Evolutionary conservation across 768 basidiomycete species (phyloP), one percentile per base, ranked within the genome.

Genomic region (Leccinum sublutescens): DNA sequence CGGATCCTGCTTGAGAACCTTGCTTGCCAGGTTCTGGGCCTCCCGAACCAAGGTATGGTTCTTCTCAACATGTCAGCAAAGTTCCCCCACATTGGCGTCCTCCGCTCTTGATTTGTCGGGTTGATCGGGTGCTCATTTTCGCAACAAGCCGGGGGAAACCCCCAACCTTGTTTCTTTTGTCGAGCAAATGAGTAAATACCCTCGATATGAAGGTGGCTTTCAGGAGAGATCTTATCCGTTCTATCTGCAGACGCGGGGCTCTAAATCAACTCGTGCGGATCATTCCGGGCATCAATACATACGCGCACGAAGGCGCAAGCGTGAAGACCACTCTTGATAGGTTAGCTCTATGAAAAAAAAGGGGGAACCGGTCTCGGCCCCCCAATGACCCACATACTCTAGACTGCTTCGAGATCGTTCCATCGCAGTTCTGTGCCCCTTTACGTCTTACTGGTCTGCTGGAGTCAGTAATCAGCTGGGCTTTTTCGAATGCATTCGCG

Each of bases 181-280:
- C 19, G 52, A 62, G 50, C 21, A 55, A 50, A 62, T 60, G 58
- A 59, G 60, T 59, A 62, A 64, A 60, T 23, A 62, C 64, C 65
- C 63, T 61, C 54, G 52, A 62, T 62, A 61, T 23, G 55, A 68
- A 60, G 40, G 64, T 31, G 56, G 51, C 27, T 45, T 14, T 34
- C 33, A 34, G 38, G 52, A 60, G 52, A 60, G 56, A 68, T 64
- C 59, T 66, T 57, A 57, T 59, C 69, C 64, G 62, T 68, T 60
- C 60, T 60, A 68, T 68, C 64, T 65, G 49, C 66, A 59, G 40
- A 65, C 36, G 62, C 33, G 43, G 43, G 43, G 48, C 54, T 62
- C 61, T 64, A 60, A 68, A 66, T 53, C 51, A 59, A 52, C 56
- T 48, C 48, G 9, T 53, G 57, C 67, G 69, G 69, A 70, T 71